A percentile compares a stretch with the other conserved stretches of the same genome.
phyloP scores from a whole-genome alignment of 2,329 filamentous ascomycete species.

The Hymenoscyphus scutula region DNA sequence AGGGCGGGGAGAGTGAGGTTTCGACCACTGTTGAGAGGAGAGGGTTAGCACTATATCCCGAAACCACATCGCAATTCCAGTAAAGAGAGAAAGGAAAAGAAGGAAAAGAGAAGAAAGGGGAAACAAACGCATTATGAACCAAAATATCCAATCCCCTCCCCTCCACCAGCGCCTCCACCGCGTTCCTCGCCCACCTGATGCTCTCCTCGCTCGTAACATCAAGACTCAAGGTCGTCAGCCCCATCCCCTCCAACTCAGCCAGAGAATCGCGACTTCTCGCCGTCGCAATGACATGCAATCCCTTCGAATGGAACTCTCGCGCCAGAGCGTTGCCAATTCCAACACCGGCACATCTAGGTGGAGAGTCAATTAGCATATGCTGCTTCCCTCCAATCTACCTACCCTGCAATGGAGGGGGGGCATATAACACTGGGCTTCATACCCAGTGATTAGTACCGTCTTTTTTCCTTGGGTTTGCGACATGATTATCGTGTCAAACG shows the following conservation, averaged over 20 bases:
- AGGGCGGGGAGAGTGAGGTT: conserved; percentile 30
- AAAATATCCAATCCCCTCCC: conserved; percentile 80
- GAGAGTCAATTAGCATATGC: not conserved
- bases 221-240: conserved; percentile 40
- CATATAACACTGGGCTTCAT: not conserved
- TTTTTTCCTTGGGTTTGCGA: conserved; percentile 7
- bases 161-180: conserved; percentile 46
- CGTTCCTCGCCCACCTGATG: conserved; percentile 25
- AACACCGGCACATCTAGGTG: conserved; percentile 31
- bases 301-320: conserved; percentile 38
- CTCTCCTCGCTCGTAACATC: conserved; percentile 39
- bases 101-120: not conserved
- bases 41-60: not conserved
- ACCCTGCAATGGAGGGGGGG: not conserved
- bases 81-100: too few species aligned
- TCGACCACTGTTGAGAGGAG: conserved; percentile 20
- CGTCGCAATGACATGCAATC: conserved; percentile 43
- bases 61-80: too few species aligned
- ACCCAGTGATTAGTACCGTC: conserved; percentile 28
- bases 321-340: conserved; percentile 44
- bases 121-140: conserved; percentile 76
- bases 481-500: not conserved
- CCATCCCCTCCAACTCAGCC: conserved; percentile 29
- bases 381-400: not conserved
- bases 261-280: conserved; percentile 39